These are phyloP conservation scores for Coniferiporia sulphurascens DNA, from an alignment of 1,284 basidiomycete genomes.

Conservation along the genomic window DNA sequence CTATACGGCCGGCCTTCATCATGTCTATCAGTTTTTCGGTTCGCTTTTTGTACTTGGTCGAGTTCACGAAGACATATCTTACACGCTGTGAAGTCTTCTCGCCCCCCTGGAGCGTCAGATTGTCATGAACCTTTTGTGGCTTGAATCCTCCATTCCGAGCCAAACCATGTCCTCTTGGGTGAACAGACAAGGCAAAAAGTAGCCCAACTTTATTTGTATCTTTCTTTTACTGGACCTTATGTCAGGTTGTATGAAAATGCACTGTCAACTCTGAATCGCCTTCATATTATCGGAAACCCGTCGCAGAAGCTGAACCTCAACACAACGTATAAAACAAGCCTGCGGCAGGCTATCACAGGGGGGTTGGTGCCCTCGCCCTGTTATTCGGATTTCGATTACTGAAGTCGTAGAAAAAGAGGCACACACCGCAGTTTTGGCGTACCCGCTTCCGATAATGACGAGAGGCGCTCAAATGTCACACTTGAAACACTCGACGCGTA, in stretches of 20 bases:
- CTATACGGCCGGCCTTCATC: constrained; percentile 89
- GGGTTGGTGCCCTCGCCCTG: constrained; percentile 53
- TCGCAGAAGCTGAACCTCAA: constrained; percentile 64
- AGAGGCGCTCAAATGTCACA: constrained; percentile 48
- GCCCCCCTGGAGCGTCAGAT: constrained; percentile 86
- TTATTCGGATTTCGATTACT: not conserved
- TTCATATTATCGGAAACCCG: constrained; percentile 73
- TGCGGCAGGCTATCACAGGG: constrained; percentile 88
- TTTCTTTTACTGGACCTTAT: constrained; percentile 16
- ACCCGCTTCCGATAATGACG: constrained; percentile 57
- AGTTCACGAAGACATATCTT: constrained; percentile 20
- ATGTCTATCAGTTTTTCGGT: constrained; percentile 94
- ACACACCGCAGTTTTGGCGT: constrained; percentile 90
- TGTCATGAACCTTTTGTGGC: constrained; percentile 89
- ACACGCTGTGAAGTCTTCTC: constrained; percentile 55
- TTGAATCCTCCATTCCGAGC: constrained; percentile 70
- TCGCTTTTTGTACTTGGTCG: constrained; percentile 17
- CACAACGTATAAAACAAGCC: constrained; percentile 71
- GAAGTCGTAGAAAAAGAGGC: constrained; percentile 49
- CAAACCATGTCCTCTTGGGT: constrained; percentile 84
- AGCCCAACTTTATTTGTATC: constrained; percentile 21
- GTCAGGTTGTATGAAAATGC: constrained; percentile 72
- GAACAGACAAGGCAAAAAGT: constrained; percentile 71
- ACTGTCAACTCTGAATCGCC: constrained; percentile 56
- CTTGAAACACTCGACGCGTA: constrained; percentile 76